A percentile compares a stretch with the other conserved stretches of the same genome.
These are phyloP conservation scores for Pyricularia sp. DNA, from an alignment of 2,329 filamentous ascomycete genomes.

Conservation along the genomic window DNA sequence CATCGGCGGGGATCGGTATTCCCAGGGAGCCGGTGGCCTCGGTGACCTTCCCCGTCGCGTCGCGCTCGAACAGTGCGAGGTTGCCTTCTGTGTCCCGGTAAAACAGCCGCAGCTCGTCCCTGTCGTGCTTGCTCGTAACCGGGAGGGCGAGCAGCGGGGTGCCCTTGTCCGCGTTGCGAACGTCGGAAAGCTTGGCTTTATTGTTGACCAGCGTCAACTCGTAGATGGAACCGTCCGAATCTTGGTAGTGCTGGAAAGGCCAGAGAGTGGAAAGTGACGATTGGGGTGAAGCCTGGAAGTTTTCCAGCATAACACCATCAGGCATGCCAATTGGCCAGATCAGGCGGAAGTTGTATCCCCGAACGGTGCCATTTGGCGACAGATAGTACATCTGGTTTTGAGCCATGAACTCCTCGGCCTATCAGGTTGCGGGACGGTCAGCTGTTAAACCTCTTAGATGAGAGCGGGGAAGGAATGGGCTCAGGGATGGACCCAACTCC, in stretches of 20 bases:
- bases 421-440: not conserved
- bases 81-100: conserved; percentile 3
- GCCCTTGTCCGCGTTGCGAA: not conserved
- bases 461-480: not conserved
- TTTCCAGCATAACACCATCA: not conserved
- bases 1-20: conserved; percentile 8
- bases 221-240: not conserved
- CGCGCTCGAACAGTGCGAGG: conserved; percentile 6
- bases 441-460: not conserved
- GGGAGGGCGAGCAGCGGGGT: not conserved
- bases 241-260: conserved; percentile 5
- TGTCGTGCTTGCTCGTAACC: not conserved
- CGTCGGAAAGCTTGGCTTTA: not conserved
- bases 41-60: conserved; percentile 1
- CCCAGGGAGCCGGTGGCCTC: conserved; percentile 1
- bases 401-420: conserved; percentile 1
- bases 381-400: conserved; percentile 4
- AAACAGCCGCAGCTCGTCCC: not conserved
- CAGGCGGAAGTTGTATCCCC: not conserved
- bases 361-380: conserved; percentile 4
- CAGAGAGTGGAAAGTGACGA: conserved; percentile 6
- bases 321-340: not conserved
- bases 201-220: not conserved
- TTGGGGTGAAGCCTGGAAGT: conserved; percentile 1
- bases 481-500: not conserved